A percentile compares a stretch with the other conserved stretches of the same genome.
Evolutionary conservation across 257 asterid genomes (phyloP).

Genomic region (Capsicum pubescens): DNA sequence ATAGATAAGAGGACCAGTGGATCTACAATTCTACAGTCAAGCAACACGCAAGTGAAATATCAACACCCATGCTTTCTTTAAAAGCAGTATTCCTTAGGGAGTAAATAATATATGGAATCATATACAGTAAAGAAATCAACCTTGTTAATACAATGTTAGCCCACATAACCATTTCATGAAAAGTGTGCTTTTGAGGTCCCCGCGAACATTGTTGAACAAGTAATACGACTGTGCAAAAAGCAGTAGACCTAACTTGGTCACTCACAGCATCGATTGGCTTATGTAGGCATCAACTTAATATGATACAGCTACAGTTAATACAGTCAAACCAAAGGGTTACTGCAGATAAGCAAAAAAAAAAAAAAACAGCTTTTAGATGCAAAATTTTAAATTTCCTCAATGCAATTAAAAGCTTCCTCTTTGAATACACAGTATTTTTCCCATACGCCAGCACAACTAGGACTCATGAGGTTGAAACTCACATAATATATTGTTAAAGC

Average conservation of each 20-base stretch:
- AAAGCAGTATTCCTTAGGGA: background rate
- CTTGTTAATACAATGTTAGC: background rate
- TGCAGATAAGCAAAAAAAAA: background rate
- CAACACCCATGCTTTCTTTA: background rate
- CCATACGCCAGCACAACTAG: constrained; percentile 27
- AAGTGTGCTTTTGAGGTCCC: constrained; percentile 1
- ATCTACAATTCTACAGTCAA: background rate
- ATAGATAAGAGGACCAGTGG: background rate
- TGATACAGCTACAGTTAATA: background rate
- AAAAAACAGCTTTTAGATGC: background rate
- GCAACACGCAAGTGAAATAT: background rate
- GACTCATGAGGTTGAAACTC: constrained; percentile 43
- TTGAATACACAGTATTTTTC: constrained; percentile 17
- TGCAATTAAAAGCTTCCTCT: background rate
- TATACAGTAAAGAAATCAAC: background rate
- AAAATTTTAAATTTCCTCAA: background rate
- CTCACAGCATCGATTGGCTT: constrained; percentile 13
- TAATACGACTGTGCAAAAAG: background rate
- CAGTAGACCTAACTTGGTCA: background rate
- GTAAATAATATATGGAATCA: constrained; percentile 16
- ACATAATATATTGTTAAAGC: constrained; percentile 69
- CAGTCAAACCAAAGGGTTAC: background rate
- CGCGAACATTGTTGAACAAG: constrained; percentile 20
- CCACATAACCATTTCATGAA: background rate
- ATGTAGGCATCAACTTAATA: background rate